Evolutionary conservation across 768 basidiomycete species (phyloP).

Genomic region (Serendipita sp.): DNA sequence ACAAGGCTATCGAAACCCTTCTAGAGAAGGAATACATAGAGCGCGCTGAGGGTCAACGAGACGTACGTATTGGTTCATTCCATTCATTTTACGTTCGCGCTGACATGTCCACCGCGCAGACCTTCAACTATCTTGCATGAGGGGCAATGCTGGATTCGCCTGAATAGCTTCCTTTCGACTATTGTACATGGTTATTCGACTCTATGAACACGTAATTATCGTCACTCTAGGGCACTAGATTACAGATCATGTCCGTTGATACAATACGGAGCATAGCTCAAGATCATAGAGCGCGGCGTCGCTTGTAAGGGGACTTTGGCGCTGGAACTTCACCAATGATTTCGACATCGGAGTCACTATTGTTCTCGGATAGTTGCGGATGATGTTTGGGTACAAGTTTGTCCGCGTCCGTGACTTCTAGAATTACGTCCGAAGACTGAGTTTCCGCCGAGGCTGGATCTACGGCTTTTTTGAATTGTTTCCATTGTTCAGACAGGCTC

Average conservation of each 20-base stretch:
- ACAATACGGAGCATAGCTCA: too few relatives aligned
- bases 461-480: neutral
- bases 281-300: too few relatives aligned
- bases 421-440: neutral
- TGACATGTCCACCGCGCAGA: neutral
- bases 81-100: neutral
- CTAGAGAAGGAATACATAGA: conserved; percentile 98
- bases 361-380: neutral
- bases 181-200: neutral
- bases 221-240: too few relatives aligned
- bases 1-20: conserved; percentile 73
- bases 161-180: neutral
- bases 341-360: neutral
- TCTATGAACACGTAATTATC: neutral
- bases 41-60: conserved; percentile 78
- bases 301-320: neutral
- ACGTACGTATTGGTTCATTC: conserved; percentile 18
- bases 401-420: neutral
- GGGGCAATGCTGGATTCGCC: neutral
- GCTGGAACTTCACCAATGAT: neutral
- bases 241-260: too few relatives aligned
- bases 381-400: neutral
- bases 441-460: neutral
- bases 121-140: conserved; percentile 6
- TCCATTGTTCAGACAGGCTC: neutral